phyloP scores from a whole-genome alignment of 805 yeast species.

The Clavispora santaluciae region DNA sequence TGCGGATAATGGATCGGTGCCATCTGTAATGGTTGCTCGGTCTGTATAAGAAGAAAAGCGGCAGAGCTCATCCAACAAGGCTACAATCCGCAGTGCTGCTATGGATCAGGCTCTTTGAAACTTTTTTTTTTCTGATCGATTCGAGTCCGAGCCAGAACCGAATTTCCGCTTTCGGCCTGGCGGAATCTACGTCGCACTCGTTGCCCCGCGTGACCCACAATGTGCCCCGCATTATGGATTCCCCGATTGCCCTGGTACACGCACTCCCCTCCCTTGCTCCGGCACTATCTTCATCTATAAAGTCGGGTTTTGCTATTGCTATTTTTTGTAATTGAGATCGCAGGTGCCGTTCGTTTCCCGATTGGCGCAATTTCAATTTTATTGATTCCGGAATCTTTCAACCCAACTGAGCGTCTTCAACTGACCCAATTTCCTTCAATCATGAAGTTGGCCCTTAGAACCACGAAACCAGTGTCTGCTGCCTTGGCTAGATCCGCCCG shows the following conservation, averaged over 20 bases:
- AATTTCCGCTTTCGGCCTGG: neutral
- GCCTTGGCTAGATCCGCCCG: conserved; percentile 1
- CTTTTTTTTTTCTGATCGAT: too few relatives aligned
- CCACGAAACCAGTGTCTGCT: conserved; percentile 6
- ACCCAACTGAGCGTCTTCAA: neutral
- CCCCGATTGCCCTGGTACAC: neutral
- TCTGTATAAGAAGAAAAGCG: too few relatives aligned
- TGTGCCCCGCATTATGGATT: neutral
- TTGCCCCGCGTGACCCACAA: neutral
- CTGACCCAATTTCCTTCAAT: too few relatives aligned
- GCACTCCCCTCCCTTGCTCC: neutral
- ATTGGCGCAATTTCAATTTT: neutral
- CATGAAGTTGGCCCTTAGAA: neutral
- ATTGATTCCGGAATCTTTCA: neutral
- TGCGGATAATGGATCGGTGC: too few relatives aligned
- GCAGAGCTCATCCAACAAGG: too few relatives aligned
- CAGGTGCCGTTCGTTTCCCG: too few relatives aligned
- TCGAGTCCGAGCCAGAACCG: neutral
- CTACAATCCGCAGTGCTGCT: too few relatives aligned
- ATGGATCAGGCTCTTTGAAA: too few relatives aligned
- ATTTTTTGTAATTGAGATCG: too few relatives aligned
- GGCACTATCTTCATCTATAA: neutral
- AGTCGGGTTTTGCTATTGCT: too few relatives aligned
- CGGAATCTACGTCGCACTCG: neutral
- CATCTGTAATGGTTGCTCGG: too few relatives aligned